Evolutionary conservation across 208 protist genomes (phyloP), one percentile per base, ranked within the genome.

Genomic region (Leishmania arabica): DNA sequence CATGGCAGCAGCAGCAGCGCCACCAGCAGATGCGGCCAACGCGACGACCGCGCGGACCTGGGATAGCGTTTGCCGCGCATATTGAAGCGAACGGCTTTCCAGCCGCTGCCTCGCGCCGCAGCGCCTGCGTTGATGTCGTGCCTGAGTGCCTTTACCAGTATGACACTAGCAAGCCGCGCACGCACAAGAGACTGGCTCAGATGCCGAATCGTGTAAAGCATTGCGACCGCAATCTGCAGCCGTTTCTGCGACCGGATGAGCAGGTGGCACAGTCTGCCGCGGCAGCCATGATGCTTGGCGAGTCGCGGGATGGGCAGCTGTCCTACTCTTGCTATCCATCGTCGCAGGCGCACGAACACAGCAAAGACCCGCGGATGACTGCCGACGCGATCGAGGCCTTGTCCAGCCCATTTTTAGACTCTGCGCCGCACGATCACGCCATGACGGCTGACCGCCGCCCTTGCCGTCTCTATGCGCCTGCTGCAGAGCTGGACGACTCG

Each of bases 41-140:
- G 53, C 72, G 84, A 13, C 83, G 90, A 21, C 84, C 83, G 9
- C 84, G 86, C 31, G 86, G 87, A 0, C 90, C 90, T 5, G 90
- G 88, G 21, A 89, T 66, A 47, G 77, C 81, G 13, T 91, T 87
- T 65, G 86, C 80, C 37, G 69, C 66, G 1, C 79, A 79, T 66
- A 86, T 93, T 49, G 88, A 88, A 68, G 70, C 66, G 62, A 51
- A 89, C 56, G 90, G 90, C 15, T 93, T 93, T 76, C 88, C 90
- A 0, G 56, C 81, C 42, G 81, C 66, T 58, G 79, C 77, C 9
- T 69, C 79, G 0, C 60, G 60, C 27, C 80, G 79, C 34, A 80
- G 79, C 68, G 78, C 56, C 7, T 47, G 70, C 24, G 78, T 83
- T 3, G 77, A 81, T 60, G 76, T 72, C 24, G 24, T 45, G 49